phyloP scores from a whole-genome alignment of 176 grass and related monocot species.

The Oryza brachyantha region DNA sequence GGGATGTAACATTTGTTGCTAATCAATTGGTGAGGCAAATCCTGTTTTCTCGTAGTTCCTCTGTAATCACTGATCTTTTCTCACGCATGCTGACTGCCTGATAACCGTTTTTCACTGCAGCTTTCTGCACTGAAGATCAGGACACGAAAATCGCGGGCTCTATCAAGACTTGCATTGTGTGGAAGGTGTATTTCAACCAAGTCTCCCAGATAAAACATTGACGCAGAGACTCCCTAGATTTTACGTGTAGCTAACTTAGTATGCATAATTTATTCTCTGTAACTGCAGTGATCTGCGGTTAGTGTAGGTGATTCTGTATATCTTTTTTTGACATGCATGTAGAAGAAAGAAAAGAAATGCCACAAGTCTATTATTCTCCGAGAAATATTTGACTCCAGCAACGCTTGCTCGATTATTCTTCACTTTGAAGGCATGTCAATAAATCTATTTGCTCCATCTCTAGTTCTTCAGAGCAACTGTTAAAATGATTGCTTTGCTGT shows the following conservation, averaged over 20 bases:
- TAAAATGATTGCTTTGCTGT: not conserved
- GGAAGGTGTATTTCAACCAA: slow-evolving; percentile 50
- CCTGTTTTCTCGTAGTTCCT: not conserved
- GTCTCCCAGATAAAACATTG: slow-evolving; percentile 37
- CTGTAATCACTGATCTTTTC: not conserved
- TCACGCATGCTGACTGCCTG: not conserved
- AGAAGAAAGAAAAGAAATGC: slow-evolving; percentile 19
- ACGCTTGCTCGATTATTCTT: not conserved
- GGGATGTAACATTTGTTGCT: not conserved
- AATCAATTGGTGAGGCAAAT: not conserved
- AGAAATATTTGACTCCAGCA: not conserved
- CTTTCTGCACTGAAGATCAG: slow-evolving; percentile 50
- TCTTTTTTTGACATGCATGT: slow-evolving; percentile 25
- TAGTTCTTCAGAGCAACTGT: not conserved
- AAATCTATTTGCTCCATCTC: not conserved
- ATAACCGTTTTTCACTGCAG: slow-evolving; percentile 23
- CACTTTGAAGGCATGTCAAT: not conserved
- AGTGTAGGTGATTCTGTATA: slow-evolving; percentile 42
- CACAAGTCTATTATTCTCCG: slow-evolving; percentile 18
- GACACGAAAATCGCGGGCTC: slow-evolving; percentile 40
- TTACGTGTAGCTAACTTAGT: slow-evolving; percentile 18
- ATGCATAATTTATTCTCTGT: slow-evolving; percentile 16
- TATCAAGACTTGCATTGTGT: slow-evolving; percentile 45
- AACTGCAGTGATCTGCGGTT: not conserved
- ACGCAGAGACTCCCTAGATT: not conserved